Percentiles rank a stretch among this genome's conserved stretches.
These are phyloP conservation scores for Huntiella abstrusa DNA, from an alignment of 2,329 filamentous ascomycete species.

Conservation along the genomic window DNA sequence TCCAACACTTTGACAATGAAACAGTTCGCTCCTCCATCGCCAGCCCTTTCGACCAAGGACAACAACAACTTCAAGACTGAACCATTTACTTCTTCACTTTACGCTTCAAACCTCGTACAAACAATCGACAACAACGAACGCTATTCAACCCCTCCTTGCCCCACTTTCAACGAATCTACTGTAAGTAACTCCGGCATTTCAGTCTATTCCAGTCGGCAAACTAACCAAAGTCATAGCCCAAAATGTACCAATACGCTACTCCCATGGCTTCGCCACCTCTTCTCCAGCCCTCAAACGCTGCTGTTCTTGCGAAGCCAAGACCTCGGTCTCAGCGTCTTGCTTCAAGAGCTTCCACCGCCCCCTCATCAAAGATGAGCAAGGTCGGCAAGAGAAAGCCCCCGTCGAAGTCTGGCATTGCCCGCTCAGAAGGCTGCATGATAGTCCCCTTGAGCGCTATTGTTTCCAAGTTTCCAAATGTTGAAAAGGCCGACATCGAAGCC, in stretches of 20 bases:
- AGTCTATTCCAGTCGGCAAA: background rate
- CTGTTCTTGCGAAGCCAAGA: conserved; percentile 5
- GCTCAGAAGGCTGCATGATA: conserved; percentile 28
- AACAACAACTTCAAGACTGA: background rate
- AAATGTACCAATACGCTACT: conserved; percentile 7
- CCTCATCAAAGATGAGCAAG: background rate
- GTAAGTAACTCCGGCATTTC: background rate
- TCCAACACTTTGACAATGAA: conserved; percentile 18
- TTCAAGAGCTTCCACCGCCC: background rate
- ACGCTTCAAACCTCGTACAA: too few relatives aligned
- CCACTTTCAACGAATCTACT: background rate
- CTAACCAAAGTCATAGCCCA: background rate
- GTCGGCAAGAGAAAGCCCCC: conserved; percentile 14
- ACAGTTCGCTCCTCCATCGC: conserved; percentile 24
- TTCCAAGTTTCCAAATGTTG: conserved; percentile 38
- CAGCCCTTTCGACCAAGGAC: conserved; percentile 19
- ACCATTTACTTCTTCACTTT: background rate
- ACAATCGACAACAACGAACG: background rate
- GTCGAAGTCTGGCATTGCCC: conserved; percentile 16
- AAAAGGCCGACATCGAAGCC: conserved; percentile 56
- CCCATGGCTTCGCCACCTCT: conserved; percentile 9
- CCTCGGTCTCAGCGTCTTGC: conserved; percentile 1
- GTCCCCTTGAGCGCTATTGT: conserved; percentile 55
- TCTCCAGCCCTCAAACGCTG: background rate
- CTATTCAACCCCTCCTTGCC: background rate